These are phyloP conservation scores for Picea glauca DNA, from an alignment of 75 land plant genomes.

Conservation along the genomic window DNA sequence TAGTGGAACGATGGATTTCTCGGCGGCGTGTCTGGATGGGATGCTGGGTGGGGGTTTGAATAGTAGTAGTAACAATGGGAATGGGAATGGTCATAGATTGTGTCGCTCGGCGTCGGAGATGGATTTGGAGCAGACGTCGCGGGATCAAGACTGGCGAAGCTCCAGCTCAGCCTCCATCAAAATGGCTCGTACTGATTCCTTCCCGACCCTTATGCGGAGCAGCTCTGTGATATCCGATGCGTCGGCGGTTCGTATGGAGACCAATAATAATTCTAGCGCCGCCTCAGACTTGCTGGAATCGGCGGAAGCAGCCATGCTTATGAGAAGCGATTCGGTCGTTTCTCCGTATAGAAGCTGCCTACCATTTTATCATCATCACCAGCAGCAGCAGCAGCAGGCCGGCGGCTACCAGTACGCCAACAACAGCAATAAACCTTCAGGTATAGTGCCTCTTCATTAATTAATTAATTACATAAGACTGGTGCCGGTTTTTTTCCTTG, in stretches of 20 bases:
- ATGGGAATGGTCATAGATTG: background rate
- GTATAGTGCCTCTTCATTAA: background rate
- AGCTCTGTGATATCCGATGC: slow-evolving; percentile 6
- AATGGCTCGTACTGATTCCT: slow-evolving; percentile 11
- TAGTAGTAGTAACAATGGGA: background rate
- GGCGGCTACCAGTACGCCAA: slow-evolving; percentile 5
- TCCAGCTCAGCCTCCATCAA: background rate
- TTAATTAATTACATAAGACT: too few species aligned
- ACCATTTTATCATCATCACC: background rate
- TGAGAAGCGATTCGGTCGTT: slow-evolving; percentile 5
- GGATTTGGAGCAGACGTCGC: slow-evolving; percentile 12
- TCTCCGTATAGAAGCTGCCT: background rate
- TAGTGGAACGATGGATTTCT: slow-evolving; percentile 3
- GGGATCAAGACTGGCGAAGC: slow-evolving; percentile 12
- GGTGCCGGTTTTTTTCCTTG: background rate
- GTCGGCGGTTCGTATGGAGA: background rate
- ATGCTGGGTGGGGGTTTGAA: slow-evolving; percentile 2
- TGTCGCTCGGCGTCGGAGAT: slow-evolving; percentile 6
- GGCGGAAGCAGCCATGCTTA: background rate
- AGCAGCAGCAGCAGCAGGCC: background rate
- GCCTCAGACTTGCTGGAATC: background rate
- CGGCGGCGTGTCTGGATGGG: slow-evolving; percentile 6
- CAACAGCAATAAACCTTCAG: slow-evolving; percentile 1
- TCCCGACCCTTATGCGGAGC: background rate
- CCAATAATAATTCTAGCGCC: background rate